These are phyloP conservation scores for Xylaria polymorpha DNA, from an alignment of 2,329 filamentous ascomycete species.

Conservation along the genomic window DNA sequence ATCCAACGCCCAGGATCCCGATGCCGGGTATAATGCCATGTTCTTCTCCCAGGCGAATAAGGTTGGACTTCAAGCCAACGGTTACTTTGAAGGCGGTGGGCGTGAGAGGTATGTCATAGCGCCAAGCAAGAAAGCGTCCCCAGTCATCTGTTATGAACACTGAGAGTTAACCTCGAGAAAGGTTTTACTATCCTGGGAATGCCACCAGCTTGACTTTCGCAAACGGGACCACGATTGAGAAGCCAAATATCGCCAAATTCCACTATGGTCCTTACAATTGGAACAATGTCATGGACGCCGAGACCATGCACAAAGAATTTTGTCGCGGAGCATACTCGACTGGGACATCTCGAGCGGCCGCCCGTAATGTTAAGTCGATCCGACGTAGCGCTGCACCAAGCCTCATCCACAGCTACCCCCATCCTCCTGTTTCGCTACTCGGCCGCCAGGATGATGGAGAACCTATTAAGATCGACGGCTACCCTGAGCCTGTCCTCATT, in stretches of 20 bases:
- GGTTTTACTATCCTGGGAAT: conserved; percentile 34
- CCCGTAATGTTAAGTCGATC: conserved; percentile 13
- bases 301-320: conserved; percentile 37
- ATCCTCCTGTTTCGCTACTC: conserved; percentile 12
- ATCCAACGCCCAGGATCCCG: conserved; percentile 34
- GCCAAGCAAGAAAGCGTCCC: neutral
- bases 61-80: conserved; percentile 25
- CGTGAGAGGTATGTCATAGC: conserved; percentile 32
- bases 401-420: conserved; percentile 17
- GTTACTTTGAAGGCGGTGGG: conserved; percentile 35
- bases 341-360: conserved; percentile 4
- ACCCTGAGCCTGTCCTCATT: conserved; percentile 35
- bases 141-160: neutral
- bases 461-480: conserved; percentile 29
- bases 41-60: conserved; percentile 35
- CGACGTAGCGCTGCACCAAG: conserved; percentile 15
- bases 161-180: conserved; percentile 15
- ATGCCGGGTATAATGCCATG: conserved; percentile 38
- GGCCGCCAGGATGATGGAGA: conserved; percentile 23
- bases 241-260: conserved; percentile 32
- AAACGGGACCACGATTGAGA: conserved; percentile 33
- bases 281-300: conserved; percentile 32
- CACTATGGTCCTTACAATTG: conserved; percentile 33
- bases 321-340: conserved; percentile 31
- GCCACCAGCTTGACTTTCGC: conserved; percentile 35